Base-by-base conservation (phyloP, 2,329 filamentous ascomycete species). In the Penicillium decumbens region DNA sequence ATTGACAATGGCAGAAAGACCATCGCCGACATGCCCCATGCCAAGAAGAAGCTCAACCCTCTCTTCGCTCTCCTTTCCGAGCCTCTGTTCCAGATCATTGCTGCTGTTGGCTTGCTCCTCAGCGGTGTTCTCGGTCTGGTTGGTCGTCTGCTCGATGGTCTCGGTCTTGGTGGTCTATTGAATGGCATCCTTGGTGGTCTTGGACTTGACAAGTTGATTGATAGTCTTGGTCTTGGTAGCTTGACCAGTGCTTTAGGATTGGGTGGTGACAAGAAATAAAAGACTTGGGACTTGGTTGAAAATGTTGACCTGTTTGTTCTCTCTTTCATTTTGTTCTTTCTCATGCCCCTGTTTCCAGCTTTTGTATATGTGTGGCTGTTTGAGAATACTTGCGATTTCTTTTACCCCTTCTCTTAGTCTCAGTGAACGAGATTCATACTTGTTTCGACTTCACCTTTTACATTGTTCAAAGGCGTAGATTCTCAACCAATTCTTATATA, bases 1-100 rank as follows among this genome's bases (percentile, higher is more conserved):
- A 92, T 96, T 60, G 90, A 96, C 65, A 84, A 86, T 56, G 87
- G 88, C 24, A 93, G 91, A 82, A 88, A 86, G 75, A 88, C 88
- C 77, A 87, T 95, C 53, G 83, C 87, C 64, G 87, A 88, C 65
- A 93, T 95, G 88, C 90, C 91, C 5, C 87, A 95, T 59, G 91
- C 89, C 38, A 95, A 95, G 85, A 92, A 95, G 79, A 85, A 92
- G 76, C 80, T 95, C 53, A 95, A 92, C 75, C 90, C 91, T 9
- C 82, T 96, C 27, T 95, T 90, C 89, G 83, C 77, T 27, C 77
- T 95, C 42, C 63, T 72, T 6, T 65, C 63, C 30, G 89, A 95
- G 77, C 91, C 91, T 9, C 76, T 95, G 20, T 89, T 90, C 80
- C 91, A 96, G 79, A 95, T 95, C 66, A 80, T 95, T 42, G 89